Evolutionary conservation across 1,284 basidiomycete genomes (phyloP).

Genomic region (Cerioporus squamosus): DNA sequence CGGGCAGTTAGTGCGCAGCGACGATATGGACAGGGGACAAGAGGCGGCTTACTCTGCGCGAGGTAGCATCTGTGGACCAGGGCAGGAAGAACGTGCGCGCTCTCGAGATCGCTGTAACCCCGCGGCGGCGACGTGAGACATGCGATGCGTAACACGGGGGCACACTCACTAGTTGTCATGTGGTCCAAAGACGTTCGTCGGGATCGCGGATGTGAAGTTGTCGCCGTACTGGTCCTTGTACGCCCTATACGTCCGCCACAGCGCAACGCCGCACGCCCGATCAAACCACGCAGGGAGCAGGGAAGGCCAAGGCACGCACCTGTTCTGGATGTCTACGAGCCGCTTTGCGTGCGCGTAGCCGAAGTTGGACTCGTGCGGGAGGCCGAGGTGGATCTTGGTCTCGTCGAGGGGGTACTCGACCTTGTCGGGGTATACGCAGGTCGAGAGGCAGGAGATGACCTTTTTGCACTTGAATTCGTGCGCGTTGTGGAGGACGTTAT

Average conservation of each 20-base stretch:
- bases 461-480: slow-evolving; percentile 69
- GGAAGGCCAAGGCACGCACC: slow-evolving; percentile 54
- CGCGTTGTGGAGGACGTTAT: slow-evolving; percentile 81
- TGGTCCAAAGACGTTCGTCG: slow-evolving; percentile 90
- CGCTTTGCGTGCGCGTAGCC: slow-evolving; percentile 93
- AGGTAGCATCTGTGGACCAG: slow-evolving; percentile 89
- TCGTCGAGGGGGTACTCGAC: slow-evolving; percentile 90
- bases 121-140: slow-evolving; percentile 14
- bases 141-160: neutral
- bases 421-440: slow-evolving; percentile 89
- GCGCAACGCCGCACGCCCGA: neutral
- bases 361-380: slow-evolving; percentile 89
- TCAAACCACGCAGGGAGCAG: slow-evolving; percentile 1
- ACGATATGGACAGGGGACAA: neutral
- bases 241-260: slow-evolving; percentile 54
- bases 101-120: slow-evolving; percentile 72
- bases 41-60: slow-evolving; percentile 69
- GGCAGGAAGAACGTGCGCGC: slow-evolving; percentile 89
- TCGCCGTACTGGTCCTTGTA: slow-evolving; percentile 91
- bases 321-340: slow-evolving; percentile 92
- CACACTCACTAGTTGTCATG: slow-evolving; percentile 72
- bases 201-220: slow-evolving; percentile 92
- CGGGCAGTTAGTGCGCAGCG: neutral
- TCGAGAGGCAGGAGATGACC: slow-evolving; percentile 86
- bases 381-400: slow-evolving; percentile 85